phyloP scores from a whole-genome alignment of 306 rosid genomes.

The Boehmeria nivea region DNA sequence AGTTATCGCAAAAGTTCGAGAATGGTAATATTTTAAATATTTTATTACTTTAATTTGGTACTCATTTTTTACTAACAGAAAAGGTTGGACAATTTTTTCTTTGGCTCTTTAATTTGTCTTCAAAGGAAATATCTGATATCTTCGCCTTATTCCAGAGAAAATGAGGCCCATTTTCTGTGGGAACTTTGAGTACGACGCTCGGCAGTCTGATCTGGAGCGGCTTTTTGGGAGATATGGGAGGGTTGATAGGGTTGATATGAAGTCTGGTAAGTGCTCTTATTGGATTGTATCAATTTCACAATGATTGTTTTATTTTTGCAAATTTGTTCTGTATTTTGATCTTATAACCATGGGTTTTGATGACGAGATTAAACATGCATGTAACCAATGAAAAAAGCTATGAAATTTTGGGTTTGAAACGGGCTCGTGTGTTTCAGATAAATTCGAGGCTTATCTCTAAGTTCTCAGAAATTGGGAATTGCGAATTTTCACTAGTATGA shows the following conservation, averaged over 20 bases:
- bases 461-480: background rate
- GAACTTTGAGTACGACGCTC: constrained; percentile 83
- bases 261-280: constrained; percentile 69
- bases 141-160: constrained; percentile 33
- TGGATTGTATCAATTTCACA: constrained; percentile 5
- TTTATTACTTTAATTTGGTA: background rate
- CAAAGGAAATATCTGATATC: background rate
- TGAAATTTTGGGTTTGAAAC: too few species aligned
- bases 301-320: background rate
- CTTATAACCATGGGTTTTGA: background rate
- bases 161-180: constrained; percentile 96
- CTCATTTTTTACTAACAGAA: background rate
- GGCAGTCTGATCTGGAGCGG: constrained; percentile 89
- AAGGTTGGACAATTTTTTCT: background rate
- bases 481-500: background rate
- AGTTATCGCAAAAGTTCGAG: too few species aligned
- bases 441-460: constrained; percentile 1
- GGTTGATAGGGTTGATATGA: constrained; percentile 99
- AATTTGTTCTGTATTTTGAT: background rate
- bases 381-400: background rate
- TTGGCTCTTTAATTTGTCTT: background rate
- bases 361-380: background rate
- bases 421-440: too few species aligned
- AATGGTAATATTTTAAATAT: too few species aligned
- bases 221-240: constrained; percentile 89